Conservation (phyloP, 1,284 basidiomycete genomes). For the Cystobasidium slooffiae region DNA sequence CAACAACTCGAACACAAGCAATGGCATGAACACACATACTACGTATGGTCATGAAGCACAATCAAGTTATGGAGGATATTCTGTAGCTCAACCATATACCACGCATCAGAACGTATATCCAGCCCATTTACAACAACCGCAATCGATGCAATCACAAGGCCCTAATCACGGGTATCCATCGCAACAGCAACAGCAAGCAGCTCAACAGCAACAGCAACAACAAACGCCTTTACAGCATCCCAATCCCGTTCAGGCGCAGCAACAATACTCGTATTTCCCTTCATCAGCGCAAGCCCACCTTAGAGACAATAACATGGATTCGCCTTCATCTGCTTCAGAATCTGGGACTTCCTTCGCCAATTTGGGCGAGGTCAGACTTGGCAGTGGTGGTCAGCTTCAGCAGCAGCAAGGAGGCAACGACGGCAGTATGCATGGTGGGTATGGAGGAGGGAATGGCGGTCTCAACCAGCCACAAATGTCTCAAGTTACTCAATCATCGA, state of each 20-base stretch:
- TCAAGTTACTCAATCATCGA: neutral
- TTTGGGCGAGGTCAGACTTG: conserved; percentile 24
- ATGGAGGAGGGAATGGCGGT: neutral
- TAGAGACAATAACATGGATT: conserved; percentile 1
- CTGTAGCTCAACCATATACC: neutral
- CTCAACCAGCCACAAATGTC: conserved; percentile 3
- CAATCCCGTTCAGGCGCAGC: conserved; percentile 16
- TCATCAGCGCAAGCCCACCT: neutral
- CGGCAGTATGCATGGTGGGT: neutral
- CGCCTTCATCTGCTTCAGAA: conserved; percentile 24
- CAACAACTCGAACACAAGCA: too few relatives aligned
- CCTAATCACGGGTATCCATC: conserved; percentile 4
- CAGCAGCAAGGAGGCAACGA: neutral
- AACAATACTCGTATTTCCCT: conserved; percentile 21
- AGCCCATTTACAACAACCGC: conserved; percentile 44
- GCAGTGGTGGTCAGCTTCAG: neutral
- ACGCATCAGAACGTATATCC: neutral
- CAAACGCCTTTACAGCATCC: conserved; percentile 35
- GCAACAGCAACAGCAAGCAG: conserved; percentile 34
- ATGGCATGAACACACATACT: neutral
- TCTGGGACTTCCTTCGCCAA: conserved; percentile 14
- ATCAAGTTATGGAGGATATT: neutral
- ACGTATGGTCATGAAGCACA: neutral
- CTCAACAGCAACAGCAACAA: conserved; percentile 42
- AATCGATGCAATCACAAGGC: conserved; percentile 21